Conservation (phyloP, 2,329 filamentous ascomycete species). For the Epichloe brachyelytri region DNA sequence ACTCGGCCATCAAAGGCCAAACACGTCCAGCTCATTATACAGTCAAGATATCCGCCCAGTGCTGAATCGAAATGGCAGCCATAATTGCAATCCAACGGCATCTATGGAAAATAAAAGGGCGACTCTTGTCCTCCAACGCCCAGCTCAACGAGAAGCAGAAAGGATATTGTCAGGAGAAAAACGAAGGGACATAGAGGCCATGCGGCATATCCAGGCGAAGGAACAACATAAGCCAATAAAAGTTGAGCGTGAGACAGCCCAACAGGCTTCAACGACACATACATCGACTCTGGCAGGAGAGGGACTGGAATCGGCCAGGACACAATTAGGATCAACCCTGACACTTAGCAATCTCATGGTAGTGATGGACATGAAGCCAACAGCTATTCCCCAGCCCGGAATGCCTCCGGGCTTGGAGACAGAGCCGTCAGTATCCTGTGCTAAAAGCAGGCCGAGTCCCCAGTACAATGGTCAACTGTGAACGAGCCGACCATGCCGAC, state of each 20-base stretch:
- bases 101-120: conserved; percentile 7
- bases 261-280: background rate
- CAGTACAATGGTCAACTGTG: background rate
- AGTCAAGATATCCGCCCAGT: background rate
- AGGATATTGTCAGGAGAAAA: conserved; percentile 29
- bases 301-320: background rate
- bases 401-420: background rate
- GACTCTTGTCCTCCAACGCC: conserved; percentile 9
- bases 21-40: background rate
- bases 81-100: background rate
- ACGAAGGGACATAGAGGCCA: conserved; percentile 25
- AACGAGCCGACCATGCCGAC: conserved; percentile 13
- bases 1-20: background rate
- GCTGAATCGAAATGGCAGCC: background rate
- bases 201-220: conserved; percentile 13
- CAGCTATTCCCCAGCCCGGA: conserved; percentile 7
- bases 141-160: conserved; percentile 18
- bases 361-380: conserved; percentile 24
- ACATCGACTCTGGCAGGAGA: background rate
- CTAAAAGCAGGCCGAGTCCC: background rate
- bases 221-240: conserved; percentile 5
- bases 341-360: conserved; percentile 27
- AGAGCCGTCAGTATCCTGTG: background rate
- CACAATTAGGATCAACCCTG: conserved; percentile 2
- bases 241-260: background rate